Conservation (phyloP, 2,329 filamentous ascomycete species). For the Beauveria brongniartii region DNA sequence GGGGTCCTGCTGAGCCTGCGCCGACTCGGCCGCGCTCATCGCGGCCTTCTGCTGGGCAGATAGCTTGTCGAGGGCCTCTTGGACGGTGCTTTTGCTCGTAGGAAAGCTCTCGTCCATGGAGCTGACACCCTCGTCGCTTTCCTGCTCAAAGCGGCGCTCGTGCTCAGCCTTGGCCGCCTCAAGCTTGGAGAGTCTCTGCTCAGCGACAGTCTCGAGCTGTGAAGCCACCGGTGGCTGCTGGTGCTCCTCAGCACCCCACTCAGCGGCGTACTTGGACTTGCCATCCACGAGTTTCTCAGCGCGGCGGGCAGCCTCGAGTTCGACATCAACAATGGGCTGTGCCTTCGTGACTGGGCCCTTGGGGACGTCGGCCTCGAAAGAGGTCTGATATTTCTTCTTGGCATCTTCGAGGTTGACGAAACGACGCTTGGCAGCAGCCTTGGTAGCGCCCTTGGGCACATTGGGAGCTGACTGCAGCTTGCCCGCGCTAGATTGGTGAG, state of each 20-base stretch:
- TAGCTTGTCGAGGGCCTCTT: slow-evolving; percentile 17
- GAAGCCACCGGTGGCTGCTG: not conserved
- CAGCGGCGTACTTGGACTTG: slow-evolving; percentile 7
- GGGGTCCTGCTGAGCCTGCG: slow-evolving; percentile 23
- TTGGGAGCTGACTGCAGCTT: not conserved
- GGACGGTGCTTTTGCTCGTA: slow-evolving; percentile 17
- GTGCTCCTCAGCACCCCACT: slow-evolving; percentile 9
- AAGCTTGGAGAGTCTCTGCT: slow-evolving; percentile 1
- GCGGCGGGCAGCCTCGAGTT: slow-evolving; percentile 5
- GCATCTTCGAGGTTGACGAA: slow-evolving; percentile 9
- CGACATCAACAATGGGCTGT: not conserved
- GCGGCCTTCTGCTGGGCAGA: not conserved
- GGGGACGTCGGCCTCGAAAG: not conserved
- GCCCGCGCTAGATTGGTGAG: not conserved
- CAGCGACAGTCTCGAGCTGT: slow-evolving; percentile 2
- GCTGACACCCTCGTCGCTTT: slow-evolving; percentile 23
- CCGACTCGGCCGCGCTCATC: slow-evolving; percentile 7
- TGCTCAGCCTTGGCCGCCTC: slow-evolving; percentile 12
- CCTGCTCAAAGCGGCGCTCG: slow-evolving; percentile 13
- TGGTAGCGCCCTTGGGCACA: not conserved
- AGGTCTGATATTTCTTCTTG: slow-evolving; percentile 9
- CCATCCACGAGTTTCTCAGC: slow-evolving; percentile 1
- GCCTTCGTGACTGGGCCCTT: not conserved
- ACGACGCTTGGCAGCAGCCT: slow-evolving; percentile 1
- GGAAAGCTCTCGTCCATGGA: slow-evolving; percentile 37